Conservation (phyloP, 2,329 filamentous ascomycete species). For the Pestalotiopsis sp. region DNA sequence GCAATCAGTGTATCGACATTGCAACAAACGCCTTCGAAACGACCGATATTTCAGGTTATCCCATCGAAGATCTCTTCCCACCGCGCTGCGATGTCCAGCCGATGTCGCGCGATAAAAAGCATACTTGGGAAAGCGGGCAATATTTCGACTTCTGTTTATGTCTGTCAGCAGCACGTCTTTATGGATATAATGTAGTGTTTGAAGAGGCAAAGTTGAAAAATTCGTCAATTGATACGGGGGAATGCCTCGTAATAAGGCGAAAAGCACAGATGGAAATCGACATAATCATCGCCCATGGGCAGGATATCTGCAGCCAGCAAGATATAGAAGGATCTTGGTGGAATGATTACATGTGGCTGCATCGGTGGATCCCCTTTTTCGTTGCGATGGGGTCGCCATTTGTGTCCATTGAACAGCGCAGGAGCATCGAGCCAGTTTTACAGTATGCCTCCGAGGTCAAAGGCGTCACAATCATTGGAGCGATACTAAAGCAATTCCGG, state of each 20-base stretch:
- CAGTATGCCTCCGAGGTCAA: not conserved
- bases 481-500: not conserved
- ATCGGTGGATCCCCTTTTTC: not conserved
- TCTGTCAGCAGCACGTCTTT: not conserved
- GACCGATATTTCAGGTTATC: not conserved
- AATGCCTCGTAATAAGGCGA: not conserved
- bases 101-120: not conserved
- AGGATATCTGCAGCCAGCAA: not conserved
- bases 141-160: not conserved
- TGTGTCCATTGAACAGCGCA: not conserved
- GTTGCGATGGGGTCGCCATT: not conserved
- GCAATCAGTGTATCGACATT: not conserved
- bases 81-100: not conserved
- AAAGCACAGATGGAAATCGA: not conserved
- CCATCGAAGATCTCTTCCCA: not conserved
- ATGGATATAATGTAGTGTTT: not conserved
- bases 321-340: not conserved
- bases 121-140: not conserved
- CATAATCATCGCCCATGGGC: not conserved
- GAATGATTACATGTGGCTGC: slow-evolving; percentile 3
- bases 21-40: not conserved
- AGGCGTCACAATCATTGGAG: not conserved
- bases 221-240: not conserved
- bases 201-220: not conserved
- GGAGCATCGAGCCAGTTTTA: not conserved